Percentiles rank a stretch among this genome's conserved stretches.
Conservation (phyloP, 805 yeast genomes). For the Saccharomycopsis sp. region DNA sequence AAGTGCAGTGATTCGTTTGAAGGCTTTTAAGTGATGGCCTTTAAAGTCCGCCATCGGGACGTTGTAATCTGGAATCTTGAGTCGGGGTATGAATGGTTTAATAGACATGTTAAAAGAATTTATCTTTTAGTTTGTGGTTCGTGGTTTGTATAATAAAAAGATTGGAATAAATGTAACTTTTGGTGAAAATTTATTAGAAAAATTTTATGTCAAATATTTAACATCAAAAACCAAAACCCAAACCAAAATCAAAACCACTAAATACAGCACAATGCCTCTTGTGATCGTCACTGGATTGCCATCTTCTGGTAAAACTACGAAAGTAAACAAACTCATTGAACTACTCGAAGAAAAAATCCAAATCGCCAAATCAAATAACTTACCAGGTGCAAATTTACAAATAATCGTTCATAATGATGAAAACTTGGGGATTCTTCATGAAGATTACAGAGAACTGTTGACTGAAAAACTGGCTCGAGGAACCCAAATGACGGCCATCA, state of each 20-base stretch:
- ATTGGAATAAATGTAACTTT: too few relatives aligned
- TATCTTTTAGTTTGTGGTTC: too few relatives aligned
- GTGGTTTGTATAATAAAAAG: too few relatives aligned
- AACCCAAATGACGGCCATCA: slow-evolving; percentile 78
- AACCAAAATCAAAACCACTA: too few relatives aligned
- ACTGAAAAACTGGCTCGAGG: slow-evolving; percentile 79
- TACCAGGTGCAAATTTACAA: slow-evolving; percentile 41
- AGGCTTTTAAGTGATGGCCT: slow-evolving; percentile 82
- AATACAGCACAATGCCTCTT: slow-evolving; percentile 88
- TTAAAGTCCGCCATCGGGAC: slow-evolving; percentile 70
- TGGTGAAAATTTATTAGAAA: too few relatives aligned
- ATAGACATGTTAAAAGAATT: too few relatives aligned
- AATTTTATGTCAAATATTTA: too few relatives aligned
- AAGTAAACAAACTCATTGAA: slow-evolving; percentile 47
- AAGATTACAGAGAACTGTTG: slow-evolving; percentile 57
- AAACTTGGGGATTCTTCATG: slow-evolving; percentile 58
- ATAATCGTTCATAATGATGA: slow-evolving; percentile 73
- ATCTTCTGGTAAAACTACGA: slow-evolving; percentile 68
- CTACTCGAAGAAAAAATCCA: slow-evolving; percentile 38
- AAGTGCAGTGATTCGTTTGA: slow-evolving; percentile 51
- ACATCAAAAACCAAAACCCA: too few relatives aligned
- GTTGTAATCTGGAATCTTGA: slow-evolving; percentile 61
- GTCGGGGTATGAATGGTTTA: slow-evolving; percentile 69
- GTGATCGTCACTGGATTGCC: slow-evolving; percentile 81
- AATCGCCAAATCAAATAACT: slow-evolving; percentile 29